Evolutionary conservation across 2,329 filamentous ascomycete genomes (phyloP), one percentile per base, ranked within the genome.

Genomic region (Blumeria graminis): DNA sequence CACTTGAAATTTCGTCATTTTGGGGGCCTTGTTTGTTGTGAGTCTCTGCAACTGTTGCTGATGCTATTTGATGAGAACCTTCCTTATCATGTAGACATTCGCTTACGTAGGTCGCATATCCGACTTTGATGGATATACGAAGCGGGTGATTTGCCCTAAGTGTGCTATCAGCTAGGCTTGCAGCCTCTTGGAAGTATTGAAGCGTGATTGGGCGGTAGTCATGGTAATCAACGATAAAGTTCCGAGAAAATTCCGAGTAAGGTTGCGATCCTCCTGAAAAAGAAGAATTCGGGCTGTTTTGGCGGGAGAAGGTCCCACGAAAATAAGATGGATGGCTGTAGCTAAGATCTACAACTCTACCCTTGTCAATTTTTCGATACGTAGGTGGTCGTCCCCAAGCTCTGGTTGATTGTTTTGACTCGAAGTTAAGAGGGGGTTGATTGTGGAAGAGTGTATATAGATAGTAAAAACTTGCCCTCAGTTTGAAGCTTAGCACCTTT

Each of bases 361-460:
- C 22, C 22, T 28, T 28, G 22, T 28, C 22, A 28, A 28, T 28
- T 28, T 28, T 28, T 28, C 22, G 22, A 28, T 28, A 28, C 1
- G 22, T 1, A 28, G 22, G 22, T 28, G 22, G 22, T 28, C 4
- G 22, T 28, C 22, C 22, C 1, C 22, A 28, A 28, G 22, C 22
- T 28, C 22, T 28, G 4, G 22, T 28, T 28, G 22, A 28, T 28
- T 28, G 22, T 28, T 28, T 43, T 7, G 57, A 46, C 57, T 61
- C 62, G 28, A 65, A 56, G 8, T 39, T 62, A 50, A 94, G 77
- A 0, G 83, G 76, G 0, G 90, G 90, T 56, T 86, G 80, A 69
- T 95, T 95, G 71, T 95, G 87, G 66, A 95, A 96, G 11, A 96
- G 76, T 56, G 94, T 92, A 68, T 94, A 94, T 61, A 98, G 87